These are phyloP conservation scores for Fusarium ambrosium DNA, from an alignment of 2,329 filamentous ascomycete genomes.

Conservation along the genomic window DNA sequence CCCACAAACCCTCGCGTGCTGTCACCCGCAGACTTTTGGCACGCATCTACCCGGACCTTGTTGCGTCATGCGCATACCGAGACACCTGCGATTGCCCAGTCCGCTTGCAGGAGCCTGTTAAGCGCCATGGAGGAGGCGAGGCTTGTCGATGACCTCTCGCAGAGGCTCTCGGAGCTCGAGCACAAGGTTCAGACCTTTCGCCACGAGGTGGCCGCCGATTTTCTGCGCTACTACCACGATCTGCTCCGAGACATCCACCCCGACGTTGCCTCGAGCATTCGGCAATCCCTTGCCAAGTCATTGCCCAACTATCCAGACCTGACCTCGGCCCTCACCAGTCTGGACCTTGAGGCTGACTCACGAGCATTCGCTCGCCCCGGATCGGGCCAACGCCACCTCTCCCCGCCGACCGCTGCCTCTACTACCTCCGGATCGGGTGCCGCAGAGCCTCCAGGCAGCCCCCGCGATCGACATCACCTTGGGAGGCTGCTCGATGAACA, in stretches of 20 bases:
- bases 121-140: constrained; percentile 57
- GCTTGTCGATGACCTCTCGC: constrained; percentile 65
- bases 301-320: constrained; percentile 62
- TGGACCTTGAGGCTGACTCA: constrained; percentile 55
- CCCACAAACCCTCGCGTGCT: constrained; percentile 33
- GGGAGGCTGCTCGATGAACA: too few species aligned
- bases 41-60: constrained; percentile 33
- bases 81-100: constrained; percentile 47
- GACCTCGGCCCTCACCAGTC: constrained; percentile 52
- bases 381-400: constrained; percentile 51
- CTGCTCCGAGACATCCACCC: constrained; percentile 63
- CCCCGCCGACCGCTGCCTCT: constrained; percentile 47
- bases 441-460: constrained; percentile 55
- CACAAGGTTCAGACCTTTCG: constrained; percentile 69
- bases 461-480: constrained; percentile 69
- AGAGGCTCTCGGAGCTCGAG: constrained; percentile 69
- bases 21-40: constrained; percentile 31
- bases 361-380: constrained; percentile 47
- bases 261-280: constrained; percentile 61
- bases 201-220: constrained; percentile 69
- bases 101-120: constrained; percentile 51
- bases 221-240: constrained; percentile 66
- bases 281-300: constrained; percentile 60
- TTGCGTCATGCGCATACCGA: constrained; percentile 56
- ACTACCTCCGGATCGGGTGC: constrained; percentile 45